Evolutionary conservation across 768 basidiomycete genomes (phyloP), one percentile per base, ranked within the genome.

Genomic region (Leccinum broughii): DNA sequence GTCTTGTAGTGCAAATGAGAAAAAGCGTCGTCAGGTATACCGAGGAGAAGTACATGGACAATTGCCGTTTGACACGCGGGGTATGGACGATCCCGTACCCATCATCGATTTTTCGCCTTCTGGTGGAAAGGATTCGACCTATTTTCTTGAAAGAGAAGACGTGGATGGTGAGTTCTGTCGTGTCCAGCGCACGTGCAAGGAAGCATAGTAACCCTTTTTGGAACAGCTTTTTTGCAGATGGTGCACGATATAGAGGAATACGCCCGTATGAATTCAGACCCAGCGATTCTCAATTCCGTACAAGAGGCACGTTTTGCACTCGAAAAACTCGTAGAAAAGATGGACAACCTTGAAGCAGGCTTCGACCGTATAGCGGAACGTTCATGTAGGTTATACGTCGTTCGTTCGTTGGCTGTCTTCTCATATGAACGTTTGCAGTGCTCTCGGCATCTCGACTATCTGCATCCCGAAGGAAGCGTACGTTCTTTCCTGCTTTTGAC

Each of bases 301-400:
- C 76, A 77, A 26, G 87, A 89, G 67, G 84, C 87, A 32, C 84
- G 85, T 32, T 62, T 68, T 6, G 77, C 83, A 3, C 75, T 97
- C 35, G 86, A 90, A 62, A 90, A 84, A 71, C 79, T 92, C 6
- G 77, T 93, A 48, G 75, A 72, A 34, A 88, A 86, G 72, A 91
- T 97, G 86, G 92, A 96, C 61, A 81, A 78, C 26, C 78, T 95
- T 13, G 89, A 92, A 70, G 72, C 83, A 1, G 88, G 89, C 2
- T 95, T 97, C 68, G 94, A 95, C 66, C 83, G 86, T 63, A 88
- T 95, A 66, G 89, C 91, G 3, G 92, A 95, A 70, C 84, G 89
- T 51, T 92, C 91, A 60, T 72, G 93, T 93, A 70, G 58, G 91
- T 66, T 62, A 0, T 6, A 17, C 28, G 1, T 50, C n/a, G 3